phyloP scores from a whole-genome alignment of 1,139 yeast genomes.

The Barnettozyma hawaiiensis region DNA sequence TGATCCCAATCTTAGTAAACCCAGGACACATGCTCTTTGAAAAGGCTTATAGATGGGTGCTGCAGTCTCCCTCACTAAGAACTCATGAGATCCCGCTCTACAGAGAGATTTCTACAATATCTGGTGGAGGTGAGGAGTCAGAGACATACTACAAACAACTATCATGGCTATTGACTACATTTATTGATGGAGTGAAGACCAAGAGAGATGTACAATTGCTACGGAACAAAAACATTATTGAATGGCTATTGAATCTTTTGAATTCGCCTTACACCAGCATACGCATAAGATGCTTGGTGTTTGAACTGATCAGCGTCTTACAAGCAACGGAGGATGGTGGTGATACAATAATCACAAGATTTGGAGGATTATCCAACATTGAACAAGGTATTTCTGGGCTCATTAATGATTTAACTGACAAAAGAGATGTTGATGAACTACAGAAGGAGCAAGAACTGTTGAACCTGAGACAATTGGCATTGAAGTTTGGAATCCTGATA shows the following conservation, averaged over 20 bases:
- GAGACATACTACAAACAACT: slow-evolving; percentile 56
- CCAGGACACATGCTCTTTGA: slow-evolving; percentile 77
- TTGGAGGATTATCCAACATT: slow-evolving; percentile 47
- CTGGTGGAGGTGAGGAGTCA: slow-evolving; percentile 34
- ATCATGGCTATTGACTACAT: slow-evolving; percentile 56
- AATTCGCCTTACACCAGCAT: slow-evolving; percentile 44
- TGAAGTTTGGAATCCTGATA: slow-evolving; percentile 40
- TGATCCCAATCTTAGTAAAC: slow-evolving; percentile 52
- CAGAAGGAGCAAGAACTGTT: slow-evolving; percentile 25
- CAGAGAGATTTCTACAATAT: slow-evolving; percentile 39
- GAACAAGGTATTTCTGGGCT: slow-evolving; percentile 35
- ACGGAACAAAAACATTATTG: slow-evolving; percentile 51
- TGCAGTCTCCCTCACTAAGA: slow-evolving; percentile 41
- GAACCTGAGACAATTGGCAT: slow-evolving; percentile 37
- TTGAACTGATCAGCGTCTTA: slow-evolving; percentile 42
- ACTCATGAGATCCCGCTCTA: slow-evolving; percentile 61
- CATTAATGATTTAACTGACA: neutral
- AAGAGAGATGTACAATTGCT: slow-evolving; percentile 48
- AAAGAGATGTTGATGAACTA: slow-evolving; percentile 15
- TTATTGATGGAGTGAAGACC: slow-evolving; percentile 43
- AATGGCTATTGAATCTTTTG: slow-evolving; percentile 56
- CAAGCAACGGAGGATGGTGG: slow-evolving; percentile 58
- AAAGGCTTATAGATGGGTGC: slow-evolving; percentile 53
- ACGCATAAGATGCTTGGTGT: slow-evolving; percentile 37
- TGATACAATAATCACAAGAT: slow-evolving; percentile 55